A percentile compares a stretch with the other conserved stretches of the same genome.
phyloP scores from a whole-genome alignment of 176 grass and related monocot genomes.

The Chrysopogon serrulatus region DNA sequence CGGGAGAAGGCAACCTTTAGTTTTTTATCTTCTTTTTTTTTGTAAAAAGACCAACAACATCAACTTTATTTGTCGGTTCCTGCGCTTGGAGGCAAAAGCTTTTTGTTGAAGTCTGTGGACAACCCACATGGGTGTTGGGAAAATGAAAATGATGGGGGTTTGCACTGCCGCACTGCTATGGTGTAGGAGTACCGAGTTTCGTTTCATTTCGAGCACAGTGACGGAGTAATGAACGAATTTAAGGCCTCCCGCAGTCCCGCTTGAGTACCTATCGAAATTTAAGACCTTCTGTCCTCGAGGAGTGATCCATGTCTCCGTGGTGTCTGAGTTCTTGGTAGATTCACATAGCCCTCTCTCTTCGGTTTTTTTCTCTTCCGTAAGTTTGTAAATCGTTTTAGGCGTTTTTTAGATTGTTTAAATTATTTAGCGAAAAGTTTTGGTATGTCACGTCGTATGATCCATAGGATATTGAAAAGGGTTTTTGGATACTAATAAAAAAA shows the following conservation, averaged over 20 bases:
- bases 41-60: neutral
- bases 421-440: too few relatives aligned
- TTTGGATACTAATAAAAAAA: too few relatives aligned
- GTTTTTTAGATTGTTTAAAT: too few relatives aligned
- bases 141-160: neutral
- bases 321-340: too few relatives aligned
- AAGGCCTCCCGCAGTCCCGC: neutral
- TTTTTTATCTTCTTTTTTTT: neutral
- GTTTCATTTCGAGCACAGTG: slow-evolving; percentile 16
- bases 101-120: neutral
- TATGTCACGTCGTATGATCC: too few relatives aligned
- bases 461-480: too few relatives aligned
- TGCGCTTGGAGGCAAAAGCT: neutral
- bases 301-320: too few relatives aligned
- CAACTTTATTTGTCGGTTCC: slow-evolving; percentile 15
- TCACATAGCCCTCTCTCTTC: too few relatives aligned
- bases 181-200: neutral
- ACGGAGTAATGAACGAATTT: neutral
- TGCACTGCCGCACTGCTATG: neutral
- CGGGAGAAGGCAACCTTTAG: neutral
- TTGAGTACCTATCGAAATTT: neutral
- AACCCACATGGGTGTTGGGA: slow-evolving; percentile 11
- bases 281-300: neutral
- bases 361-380: too few relatives aligned
- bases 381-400: too few relatives aligned